Percentiles rank a stretch among this genome's conserved stretches.
Conservation (phyloP, 345 rosid species). For the Eutrema yunnanense region DNA sequence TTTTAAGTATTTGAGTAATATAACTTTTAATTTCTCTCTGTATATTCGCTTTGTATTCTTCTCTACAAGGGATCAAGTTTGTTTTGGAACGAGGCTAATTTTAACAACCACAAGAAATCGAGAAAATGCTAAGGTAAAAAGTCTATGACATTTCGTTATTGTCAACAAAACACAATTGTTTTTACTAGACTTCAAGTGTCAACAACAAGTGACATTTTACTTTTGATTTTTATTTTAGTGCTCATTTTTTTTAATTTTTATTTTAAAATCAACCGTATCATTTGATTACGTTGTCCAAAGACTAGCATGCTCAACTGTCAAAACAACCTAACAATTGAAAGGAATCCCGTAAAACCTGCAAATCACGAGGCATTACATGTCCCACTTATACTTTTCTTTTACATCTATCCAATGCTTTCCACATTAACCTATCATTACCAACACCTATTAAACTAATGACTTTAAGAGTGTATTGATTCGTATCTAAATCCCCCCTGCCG, state of each 20-base stretch:
- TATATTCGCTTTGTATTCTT: neutral
- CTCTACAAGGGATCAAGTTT: neutral
- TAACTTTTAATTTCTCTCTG: neutral
- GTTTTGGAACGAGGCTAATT: neutral
- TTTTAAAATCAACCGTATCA: neutral
- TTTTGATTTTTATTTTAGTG: neutral
- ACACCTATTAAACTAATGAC: constrained; percentile 17
- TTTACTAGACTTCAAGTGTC: neutral
- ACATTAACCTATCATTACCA: constrained; percentile 25
- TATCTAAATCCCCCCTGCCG: constrained; percentile 9
- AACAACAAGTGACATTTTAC: neutral
- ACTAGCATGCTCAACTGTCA: constrained; percentile 15
- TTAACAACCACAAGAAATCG: neutral
- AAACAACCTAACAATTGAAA: neutral
- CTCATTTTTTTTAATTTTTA: neutral
- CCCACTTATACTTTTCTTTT: constrained; percentile 14
- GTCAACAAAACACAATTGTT: neutral
- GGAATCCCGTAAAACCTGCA: constrained; percentile 26
- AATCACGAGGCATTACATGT: constrained; percentile 22
- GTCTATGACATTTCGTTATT: neutral
- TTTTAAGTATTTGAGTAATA: too few species aligned
- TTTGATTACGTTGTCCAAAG: neutral
- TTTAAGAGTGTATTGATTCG: neutral
- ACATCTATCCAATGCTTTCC: constrained; percentile 5
- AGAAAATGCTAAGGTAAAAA: neutral